phyloP scores from a whole-genome alignment of 148 eudicot species.

The Arctostaphylos glauca region DNA sequence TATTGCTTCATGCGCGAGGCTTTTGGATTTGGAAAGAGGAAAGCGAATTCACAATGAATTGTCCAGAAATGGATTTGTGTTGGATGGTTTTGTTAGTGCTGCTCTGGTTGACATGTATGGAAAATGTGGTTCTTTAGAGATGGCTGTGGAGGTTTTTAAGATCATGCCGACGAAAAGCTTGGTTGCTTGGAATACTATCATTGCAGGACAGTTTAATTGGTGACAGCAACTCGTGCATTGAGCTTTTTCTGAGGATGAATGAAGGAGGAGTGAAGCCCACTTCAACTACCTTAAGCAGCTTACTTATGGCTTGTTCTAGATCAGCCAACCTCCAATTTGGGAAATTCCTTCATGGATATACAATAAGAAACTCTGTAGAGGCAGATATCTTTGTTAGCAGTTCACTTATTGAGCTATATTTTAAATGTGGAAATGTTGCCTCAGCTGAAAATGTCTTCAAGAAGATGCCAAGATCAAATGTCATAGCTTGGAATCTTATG shows the following conservation, averaged over 20 bases:
- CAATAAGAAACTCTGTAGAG: slow-evolving; percentile 3
- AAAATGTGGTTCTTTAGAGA: slow-evolving; percentile 32
- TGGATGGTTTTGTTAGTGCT: slow-evolving; percentile 27
- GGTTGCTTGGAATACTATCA: slow-evolving; percentile 37
- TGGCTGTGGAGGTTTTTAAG: slow-evolving; percentile 27
- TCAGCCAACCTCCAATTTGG: background rate
- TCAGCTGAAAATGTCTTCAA: slow-evolving; percentile 1
- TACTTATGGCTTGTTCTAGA: slow-evolving; percentile 11
- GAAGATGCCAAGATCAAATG: slow-evolving; percentile 8
- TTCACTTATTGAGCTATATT: slow-evolving; percentile 9
- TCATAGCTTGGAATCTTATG: slow-evolving; percentile 9
- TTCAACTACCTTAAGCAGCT: slow-evolving; percentile 10
- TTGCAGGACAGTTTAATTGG: slow-evolving; percentile 30
- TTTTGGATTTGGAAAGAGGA: slow-evolving; percentile 27
- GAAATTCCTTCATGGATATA: slow-evolving; percentile 6
- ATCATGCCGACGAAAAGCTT: slow-evolving; percentile 25
- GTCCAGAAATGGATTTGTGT: slow-evolving; percentile 13
- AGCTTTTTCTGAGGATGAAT: slow-evolving; percentile 29
- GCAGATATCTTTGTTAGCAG: slow-evolving; percentile 1
- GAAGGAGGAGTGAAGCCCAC: slow-evolving; percentile 2
- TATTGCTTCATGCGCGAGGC: slow-evolving; percentile 31
- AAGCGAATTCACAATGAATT: background rate
- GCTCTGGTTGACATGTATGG: slow-evolving; percentile 39
- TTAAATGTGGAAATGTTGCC: slow-evolving; percentile 7
- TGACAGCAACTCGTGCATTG: slow-evolving; percentile 28